Conservation (phyloP, 2,329 filamentous ascomycete genomes). For the Paradendryphiella salina region DNA sequence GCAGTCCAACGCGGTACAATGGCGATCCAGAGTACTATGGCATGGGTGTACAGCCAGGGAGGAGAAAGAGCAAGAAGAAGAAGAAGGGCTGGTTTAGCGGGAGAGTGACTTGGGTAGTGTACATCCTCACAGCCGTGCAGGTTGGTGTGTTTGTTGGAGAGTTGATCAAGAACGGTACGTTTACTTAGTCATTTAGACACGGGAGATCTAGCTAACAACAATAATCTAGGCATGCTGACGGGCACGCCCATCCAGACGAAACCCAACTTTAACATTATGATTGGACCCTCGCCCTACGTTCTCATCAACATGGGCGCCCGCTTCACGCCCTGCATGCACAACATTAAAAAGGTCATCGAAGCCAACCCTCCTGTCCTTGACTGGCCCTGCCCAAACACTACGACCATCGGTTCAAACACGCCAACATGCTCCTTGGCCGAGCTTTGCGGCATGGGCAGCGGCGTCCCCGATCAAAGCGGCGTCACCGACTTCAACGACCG, state of each 20-base stretch:
- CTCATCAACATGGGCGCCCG: constrained; percentile 97
- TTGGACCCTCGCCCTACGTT: constrained; percentile 86
- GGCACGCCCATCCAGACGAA: constrained; percentile 77
- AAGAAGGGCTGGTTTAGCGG: constrained; percentile 60
- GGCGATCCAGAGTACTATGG: constrained; percentile 47
- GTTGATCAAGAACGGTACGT: constrained; percentile 77
- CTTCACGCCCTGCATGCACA: constrained; percentile 94
- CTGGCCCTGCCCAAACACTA: constrained; percentile 79
- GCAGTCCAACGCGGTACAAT: constrained; percentile 44
- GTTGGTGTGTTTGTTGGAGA: constrained; percentile 86
- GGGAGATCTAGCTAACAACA: constrained; percentile 11
- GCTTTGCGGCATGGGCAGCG: constrained; percentile 78
- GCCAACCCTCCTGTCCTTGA: constrained; percentile 47
- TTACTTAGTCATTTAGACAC: neutral
- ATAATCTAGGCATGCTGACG: constrained; percentile 66
- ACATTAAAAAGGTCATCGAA: constrained; percentile 66
- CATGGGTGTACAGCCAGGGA: constrained; percentile 17
- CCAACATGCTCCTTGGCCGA: constrained; percentile 70
- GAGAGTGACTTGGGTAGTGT: constrained; percentile 77
- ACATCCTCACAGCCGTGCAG: constrained; percentile 75
- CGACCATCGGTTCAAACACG: constrained; percentile 62
- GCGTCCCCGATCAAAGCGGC: constrained; percentile 67
- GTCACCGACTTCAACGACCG: constrained; percentile 57
- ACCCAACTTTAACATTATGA: constrained; percentile 94
- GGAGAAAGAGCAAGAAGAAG: constrained; percentile 43